These are phyloP conservation scores for Paecilomyces sp. DNA, from an alignment of 2,329 filamentous ascomycete species.

Conservation along the genomic window DNA sequence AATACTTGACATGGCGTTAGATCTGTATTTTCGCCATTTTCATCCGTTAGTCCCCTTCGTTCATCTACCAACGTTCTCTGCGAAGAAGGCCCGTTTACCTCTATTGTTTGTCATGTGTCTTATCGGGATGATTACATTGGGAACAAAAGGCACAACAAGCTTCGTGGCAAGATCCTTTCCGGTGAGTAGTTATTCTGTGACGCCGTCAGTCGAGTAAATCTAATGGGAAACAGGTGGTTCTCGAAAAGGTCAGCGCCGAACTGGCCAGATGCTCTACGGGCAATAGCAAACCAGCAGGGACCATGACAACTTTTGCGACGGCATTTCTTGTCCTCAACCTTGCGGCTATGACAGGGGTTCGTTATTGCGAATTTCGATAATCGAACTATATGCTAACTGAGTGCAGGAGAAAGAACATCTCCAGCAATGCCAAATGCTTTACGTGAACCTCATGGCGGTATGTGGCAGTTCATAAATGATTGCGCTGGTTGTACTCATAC, in stretches of 20 bases:
- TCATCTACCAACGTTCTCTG: constrained; percentile 47
- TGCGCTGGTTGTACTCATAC: neutral
- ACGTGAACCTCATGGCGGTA: constrained; percentile 42
- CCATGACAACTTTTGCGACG: constrained; percentile 42
- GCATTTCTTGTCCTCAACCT: constrained; percentile 43
- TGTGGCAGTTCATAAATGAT: constrained; percentile 2
- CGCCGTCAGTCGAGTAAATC: neutral
- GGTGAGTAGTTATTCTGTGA: constrained; percentile 14
- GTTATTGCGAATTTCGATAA: neutral
- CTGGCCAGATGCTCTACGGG: constrained; percentile 36
- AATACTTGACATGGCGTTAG: constrained; percentile 47
- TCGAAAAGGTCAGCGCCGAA: constrained; percentile 36
- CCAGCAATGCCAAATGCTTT: constrained; percentile 45
- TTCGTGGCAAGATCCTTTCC: constrained; percentile 44
- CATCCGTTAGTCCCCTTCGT: constrained; percentile 48
- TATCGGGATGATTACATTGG: constrained; percentile 46
- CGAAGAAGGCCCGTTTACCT: constrained; percentile 40
- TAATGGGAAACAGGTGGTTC: constrained; percentile 12
- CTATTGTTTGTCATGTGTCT: constrained; percentile 48
- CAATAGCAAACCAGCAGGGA: constrained; percentile 31
- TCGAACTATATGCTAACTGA: constrained; percentile 3
- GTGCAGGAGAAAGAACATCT: constrained; percentile 34
- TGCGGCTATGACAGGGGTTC: constrained; percentile 41
- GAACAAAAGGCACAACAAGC: constrained; percentile 44
- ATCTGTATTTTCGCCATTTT: constrained; percentile 49